Evolutionary conservation across 805 yeast genomes (phyloP).

Genomic region (Maudiozyma turicensis): DNA sequence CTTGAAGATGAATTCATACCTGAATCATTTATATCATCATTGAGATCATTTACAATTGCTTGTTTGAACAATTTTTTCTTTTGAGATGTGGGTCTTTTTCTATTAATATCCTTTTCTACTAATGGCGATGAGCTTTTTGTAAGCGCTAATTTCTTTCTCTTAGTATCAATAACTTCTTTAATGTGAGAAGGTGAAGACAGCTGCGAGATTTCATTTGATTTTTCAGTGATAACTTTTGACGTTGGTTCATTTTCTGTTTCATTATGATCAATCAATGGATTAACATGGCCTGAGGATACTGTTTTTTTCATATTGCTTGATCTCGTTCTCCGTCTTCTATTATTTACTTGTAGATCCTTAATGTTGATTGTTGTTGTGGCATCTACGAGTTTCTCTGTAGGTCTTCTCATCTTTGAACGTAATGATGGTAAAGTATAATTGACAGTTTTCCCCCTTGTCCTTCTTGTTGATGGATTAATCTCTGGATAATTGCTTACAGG

Average conservation of each 20-base stretch:
- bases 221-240: no score
- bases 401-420: constrained; percentile 60
- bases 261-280: no score
- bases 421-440: constrained; percentile 62
- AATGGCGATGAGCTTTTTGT: constrained; percentile 1
- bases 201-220: no score
- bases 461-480: constrained; percentile 19
- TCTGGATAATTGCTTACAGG: constrained; percentile 21
- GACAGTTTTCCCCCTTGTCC: constrained; percentile 48
- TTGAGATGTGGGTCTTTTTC: constrained; percentile 1
- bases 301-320: no score
- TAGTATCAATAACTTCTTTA: neutral
- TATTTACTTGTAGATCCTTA: constrained; percentile 26
- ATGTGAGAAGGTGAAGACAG: neutral
- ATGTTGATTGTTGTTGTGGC: constrained; percentile 40
- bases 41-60: constrained; percentile 24
- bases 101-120: neutral
- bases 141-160: neutral
- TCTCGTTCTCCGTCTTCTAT: neutral
- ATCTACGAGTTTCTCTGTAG: constrained; percentile 47
- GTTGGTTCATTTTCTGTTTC: neutral
- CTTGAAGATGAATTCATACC: neutral
- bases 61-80: constrained; percentile 17
- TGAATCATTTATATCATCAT: constrained; percentile 11
- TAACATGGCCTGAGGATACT: no score